A percentile compares a stretch with the other conserved stretches of the same genome.
Conservation (phyloP, 169 alveolate species). For the Besnoitia besnoiti region DNA sequence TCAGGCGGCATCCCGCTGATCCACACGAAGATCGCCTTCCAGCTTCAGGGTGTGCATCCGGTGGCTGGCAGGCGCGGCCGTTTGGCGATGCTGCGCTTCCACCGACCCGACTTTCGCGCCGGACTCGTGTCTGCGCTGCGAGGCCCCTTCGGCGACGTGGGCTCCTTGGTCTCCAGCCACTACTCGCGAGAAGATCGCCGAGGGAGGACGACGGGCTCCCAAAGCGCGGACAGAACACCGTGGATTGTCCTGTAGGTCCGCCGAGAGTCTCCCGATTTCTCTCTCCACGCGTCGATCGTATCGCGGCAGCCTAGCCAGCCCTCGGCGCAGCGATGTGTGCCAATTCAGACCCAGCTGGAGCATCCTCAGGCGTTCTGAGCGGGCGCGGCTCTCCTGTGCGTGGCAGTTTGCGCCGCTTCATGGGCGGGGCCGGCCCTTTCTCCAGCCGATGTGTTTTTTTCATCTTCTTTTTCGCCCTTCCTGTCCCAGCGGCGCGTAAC, state of each 20-base stretch:
- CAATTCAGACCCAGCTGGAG: too few relatives aligned
- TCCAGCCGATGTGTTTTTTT: too few relatives aligned
- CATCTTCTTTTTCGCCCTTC: too few relatives aligned
- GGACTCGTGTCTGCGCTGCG: slow-evolving; percentile 59
- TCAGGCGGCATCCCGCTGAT: slow-evolving; percentile 72
- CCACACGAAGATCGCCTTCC: slow-evolving; percentile 77
- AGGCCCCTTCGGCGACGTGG: neutral
- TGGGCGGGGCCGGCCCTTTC: too few relatives aligned
- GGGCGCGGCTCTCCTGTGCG: too few relatives aligned
- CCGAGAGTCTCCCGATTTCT: too few relatives aligned
- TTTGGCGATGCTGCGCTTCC: slow-evolving; percentile 80
- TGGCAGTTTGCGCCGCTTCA: too few relatives aligned
- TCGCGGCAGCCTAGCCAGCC: too few relatives aligned
- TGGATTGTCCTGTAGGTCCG: slow-evolving; percentile 58
- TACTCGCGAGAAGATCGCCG: neutral
- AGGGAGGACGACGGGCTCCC: neutral
- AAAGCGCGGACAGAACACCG: neutral
- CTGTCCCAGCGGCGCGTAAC: neutral
- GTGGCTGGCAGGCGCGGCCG: slow-evolving; percentile 80
- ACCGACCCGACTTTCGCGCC: slow-evolving; percentile 80
- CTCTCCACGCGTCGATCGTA: neutral
- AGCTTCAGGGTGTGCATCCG: slow-evolving; percentile 79
- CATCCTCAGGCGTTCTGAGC: too few relatives aligned
- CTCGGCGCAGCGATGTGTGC: too few relatives aligned
- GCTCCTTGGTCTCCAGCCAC: neutral